These are phyloP conservation scores for Elsinoe australis DNA, from an alignment of 2,329 filamentous ascomycete genomes.

Conservation along the genomic window DNA sequence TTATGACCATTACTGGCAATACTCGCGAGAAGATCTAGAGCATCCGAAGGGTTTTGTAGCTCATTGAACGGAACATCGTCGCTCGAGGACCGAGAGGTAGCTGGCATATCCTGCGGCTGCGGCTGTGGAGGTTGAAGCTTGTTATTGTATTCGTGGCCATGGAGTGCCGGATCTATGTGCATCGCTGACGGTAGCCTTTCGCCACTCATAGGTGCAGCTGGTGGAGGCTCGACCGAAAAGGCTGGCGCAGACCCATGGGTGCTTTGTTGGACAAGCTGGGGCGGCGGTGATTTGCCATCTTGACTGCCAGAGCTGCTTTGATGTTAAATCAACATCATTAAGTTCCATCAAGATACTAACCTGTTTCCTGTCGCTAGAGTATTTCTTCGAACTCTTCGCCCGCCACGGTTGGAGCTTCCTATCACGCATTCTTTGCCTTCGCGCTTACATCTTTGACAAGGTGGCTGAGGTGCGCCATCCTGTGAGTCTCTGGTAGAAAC, in stretches of 20 bases:
- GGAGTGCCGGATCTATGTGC: slow-evolving; percentile 23
- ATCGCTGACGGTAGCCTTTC: slow-evolving; percentile 28
- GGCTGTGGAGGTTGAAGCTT: slow-evolving; percentile 9
- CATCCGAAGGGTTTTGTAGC: slow-evolving; percentile 44
- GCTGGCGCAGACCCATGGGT: background rate
- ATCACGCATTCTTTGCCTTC: slow-evolving; percentile 53
- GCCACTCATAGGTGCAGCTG: slow-evolving; percentile 21
- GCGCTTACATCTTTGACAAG: slow-evolving; percentile 51
- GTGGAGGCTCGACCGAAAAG: slow-evolving; percentile 8
- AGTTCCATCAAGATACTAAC: background rate
- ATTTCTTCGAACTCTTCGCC: slow-evolving; percentile 30
- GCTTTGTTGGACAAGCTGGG: background rate
- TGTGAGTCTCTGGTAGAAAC: slow-evolving; percentile 35
- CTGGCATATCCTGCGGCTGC: background rate
- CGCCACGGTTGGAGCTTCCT: slow-evolving; percentile 52
- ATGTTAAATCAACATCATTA: background rate
- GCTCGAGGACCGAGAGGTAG: slow-evolving; percentile 23
- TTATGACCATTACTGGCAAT: slow-evolving; percentile 35
- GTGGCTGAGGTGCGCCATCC: slow-evolving; percentile 44
- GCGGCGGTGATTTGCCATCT: background rate
- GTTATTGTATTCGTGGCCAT: slow-evolving; percentile 23
- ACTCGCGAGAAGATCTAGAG: slow-evolving; percentile 41
- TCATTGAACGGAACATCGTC: slow-evolving; percentile 34
- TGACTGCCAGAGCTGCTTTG: background rate
- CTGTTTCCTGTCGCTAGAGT: background rate